These are phyloP conservation scores for Lachnellula willkommii DNA, from an alignment of 2,329 filamentous ascomycete species.

Conservation along the genomic window DNA sequence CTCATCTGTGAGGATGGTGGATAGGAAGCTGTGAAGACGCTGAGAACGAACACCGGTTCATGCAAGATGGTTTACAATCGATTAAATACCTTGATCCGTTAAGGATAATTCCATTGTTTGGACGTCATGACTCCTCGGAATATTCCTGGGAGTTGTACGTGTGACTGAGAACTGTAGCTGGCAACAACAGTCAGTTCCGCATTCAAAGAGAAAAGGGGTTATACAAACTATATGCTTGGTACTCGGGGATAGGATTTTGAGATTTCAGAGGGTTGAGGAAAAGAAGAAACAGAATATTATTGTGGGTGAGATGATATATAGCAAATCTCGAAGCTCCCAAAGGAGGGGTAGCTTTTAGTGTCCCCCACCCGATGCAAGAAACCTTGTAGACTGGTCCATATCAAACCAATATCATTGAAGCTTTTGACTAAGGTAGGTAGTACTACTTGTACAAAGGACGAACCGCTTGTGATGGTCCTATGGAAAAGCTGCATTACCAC, in stretches of 20 bases:
- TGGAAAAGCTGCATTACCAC: not conserved
- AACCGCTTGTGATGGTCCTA: not conserved
- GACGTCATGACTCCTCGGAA: slow-evolving; percentile 27
- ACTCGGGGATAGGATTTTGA: not conserved
- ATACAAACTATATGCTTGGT: not conserved
- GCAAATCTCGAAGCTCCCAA: slow-evolving; percentile 5
- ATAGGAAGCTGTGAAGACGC: slow-evolving; percentile 28
- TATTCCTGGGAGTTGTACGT: slow-evolving; percentile 22
- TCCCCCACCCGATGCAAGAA: slow-evolving; percentile 8
- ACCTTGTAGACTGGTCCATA: slow-evolving; percentile 8
- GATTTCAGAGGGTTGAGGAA: not conserved
- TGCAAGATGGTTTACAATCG: slow-evolving; percentile 45
- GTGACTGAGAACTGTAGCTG: slow-evolving; percentile 6
- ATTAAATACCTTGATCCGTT: slow-evolving; percentile 33
- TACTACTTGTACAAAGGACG: not conserved
- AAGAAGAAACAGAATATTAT: not conserved
- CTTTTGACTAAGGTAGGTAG: not conserved
- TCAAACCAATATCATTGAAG: slow-evolving; percentile 10
- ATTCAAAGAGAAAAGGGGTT: not conserved
- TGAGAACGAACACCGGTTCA: slow-evolving; percentile 59
- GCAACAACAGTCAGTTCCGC: not conserved
- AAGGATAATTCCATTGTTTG: slow-evolving; percentile 30
- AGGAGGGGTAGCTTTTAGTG: slow-evolving; percentile 22
- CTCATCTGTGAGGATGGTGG: slow-evolving; percentile 27
- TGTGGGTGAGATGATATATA: slow-evolving; percentile 1